These are phyloP conservation scores for Brassica cretica DNA, from an alignment of 345 rosid species.

Conservation along the genomic window DNA sequence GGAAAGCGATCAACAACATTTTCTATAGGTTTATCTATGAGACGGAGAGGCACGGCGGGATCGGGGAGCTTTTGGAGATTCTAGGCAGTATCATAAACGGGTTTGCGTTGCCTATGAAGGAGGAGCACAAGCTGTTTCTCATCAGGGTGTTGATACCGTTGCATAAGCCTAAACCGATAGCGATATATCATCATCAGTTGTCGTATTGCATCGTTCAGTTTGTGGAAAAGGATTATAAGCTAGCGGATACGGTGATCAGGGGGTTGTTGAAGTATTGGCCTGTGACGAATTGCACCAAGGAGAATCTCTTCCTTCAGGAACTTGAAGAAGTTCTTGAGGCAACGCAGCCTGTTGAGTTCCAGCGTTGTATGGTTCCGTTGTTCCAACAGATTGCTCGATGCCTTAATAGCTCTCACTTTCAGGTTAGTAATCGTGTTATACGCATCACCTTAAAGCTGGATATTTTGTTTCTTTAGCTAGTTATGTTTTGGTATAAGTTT, in stretches of 20 bases:
- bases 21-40: background rate
- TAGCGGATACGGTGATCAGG: constrained; percentile 81
- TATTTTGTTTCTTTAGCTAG: background rate
- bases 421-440: constrained; percentile 33
- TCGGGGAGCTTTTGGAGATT: background rate
- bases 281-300: constrained; percentile 79
- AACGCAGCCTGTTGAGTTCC: background rate
- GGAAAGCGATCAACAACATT: background rate
- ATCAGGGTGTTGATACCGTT: background rate
- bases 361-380: background rate
- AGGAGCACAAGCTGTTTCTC: background rate
- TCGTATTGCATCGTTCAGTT: constrained; percentile 85
- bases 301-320: constrained; percentile 36
- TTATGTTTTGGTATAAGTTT: background rate
- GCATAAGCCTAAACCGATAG: constrained; percentile 78
- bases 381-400: background rate
- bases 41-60: background rate
- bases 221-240: constrained; percentile 91
- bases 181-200: constrained; percentile 79
- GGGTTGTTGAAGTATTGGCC: constrained; percentile 95
- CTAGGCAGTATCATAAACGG: background rate
- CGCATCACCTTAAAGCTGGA: background rate
- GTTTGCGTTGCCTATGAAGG: constrained; percentile 1
- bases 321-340: constrained; percentile 1
- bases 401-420: constrained; percentile 1